phyloP scores from a whole-genome alignment of 768 basidiomycete genomes.

The Plicaturopsis crispa region DNA sequence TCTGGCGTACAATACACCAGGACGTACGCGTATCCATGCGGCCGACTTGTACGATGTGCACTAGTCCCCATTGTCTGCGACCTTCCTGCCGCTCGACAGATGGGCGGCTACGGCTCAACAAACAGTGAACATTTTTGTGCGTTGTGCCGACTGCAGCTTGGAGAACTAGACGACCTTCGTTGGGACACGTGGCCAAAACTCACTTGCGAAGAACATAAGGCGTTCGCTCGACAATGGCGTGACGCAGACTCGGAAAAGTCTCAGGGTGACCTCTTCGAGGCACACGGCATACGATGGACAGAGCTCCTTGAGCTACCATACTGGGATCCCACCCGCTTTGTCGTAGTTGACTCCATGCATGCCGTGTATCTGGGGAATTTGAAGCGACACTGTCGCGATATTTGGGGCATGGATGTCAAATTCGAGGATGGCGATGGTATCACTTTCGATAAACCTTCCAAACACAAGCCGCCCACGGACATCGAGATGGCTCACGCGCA shows the following conservation, averaged over 20 bases:
- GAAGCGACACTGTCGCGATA: slow-evolving; percentile 16
- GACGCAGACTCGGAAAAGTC: not conserved
- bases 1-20: slow-evolving; percentile 13
- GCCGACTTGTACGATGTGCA: slow-evolving; percentile 1
- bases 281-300: slow-evolving; percentile 20
- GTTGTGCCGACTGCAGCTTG: too few species aligned
- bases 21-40: slow-evolving; percentile 1
- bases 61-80: slow-evolving; percentile 17
- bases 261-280: too few species aligned
- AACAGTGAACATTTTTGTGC: too few species aligned
- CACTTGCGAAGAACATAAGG: not conserved
- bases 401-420: slow-evolving; percentile 12
- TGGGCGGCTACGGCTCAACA: too few species aligned
- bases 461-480: too few species aligned
- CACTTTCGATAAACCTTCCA: too few species aligned
- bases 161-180: too few species aligned
- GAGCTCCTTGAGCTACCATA: slow-evolving; percentile 24
- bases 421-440: slow-evolving; percentile 3
- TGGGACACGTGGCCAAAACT: too few species aligned
- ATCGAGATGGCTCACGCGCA: too few species aligned
- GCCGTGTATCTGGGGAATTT: slow-evolving; percentile 23
- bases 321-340: slow-evolving; percentile 21
- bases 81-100: slow-evolving; percentile 22
- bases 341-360: slow-evolving; percentile 30
- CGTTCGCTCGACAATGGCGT: slow-evolving; percentile 1